Conservation (phyloP, 352 stramenopile species). For the Phytopythium ostracodes region DNA sequence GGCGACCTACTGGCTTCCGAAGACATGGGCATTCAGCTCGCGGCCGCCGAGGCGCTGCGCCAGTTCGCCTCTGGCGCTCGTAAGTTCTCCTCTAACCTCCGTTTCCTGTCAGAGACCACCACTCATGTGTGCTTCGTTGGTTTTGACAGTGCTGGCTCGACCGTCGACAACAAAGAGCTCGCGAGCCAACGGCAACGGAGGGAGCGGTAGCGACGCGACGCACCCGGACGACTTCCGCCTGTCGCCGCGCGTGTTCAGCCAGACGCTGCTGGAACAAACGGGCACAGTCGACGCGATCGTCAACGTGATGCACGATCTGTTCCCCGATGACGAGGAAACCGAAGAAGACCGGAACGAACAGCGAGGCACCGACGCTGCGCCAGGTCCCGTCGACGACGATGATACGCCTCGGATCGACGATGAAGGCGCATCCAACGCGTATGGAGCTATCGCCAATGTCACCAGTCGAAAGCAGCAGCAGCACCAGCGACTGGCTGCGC, state of each 20-base stretch:
- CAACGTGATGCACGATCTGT: conserved; percentile 58
- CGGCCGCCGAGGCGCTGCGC: conserved; percentile 44
- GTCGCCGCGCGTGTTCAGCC: conserved; percentile 53
- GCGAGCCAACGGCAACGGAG: conserved; percentile 1
- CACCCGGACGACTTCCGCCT: conserved; percentile 51
- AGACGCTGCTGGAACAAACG: conserved; percentile 67
- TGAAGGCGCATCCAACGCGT: background rate
- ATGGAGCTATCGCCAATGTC: no score
- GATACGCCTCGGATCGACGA: background rate
- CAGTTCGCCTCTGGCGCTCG: conserved; percentile 61
- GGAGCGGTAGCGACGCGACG: conserved; percentile 27
- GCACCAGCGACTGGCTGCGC: conserved; percentile 13
- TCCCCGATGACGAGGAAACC: conserved; percentile 44
- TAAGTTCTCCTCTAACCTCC: no score
- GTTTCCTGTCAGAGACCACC: background rate
- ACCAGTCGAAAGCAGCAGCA: background rate
- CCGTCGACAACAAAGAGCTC: conserved; percentile 12
- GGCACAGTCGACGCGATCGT: conserved; percentile 55
- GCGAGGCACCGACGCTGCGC: background rate
- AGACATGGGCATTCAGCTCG: conserved; percentile 56
- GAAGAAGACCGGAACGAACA: conserved; percentile 2
- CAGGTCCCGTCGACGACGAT: background rate
- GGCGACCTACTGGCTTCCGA: conserved; percentile 57
- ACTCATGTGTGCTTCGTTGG: background rate
- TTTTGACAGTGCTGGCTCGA: conserved; percentile 11